phyloP scores from a whole-genome alignment of 2,329 filamentous ascomycete genomes.

The Balansia obtecta region DNA sequence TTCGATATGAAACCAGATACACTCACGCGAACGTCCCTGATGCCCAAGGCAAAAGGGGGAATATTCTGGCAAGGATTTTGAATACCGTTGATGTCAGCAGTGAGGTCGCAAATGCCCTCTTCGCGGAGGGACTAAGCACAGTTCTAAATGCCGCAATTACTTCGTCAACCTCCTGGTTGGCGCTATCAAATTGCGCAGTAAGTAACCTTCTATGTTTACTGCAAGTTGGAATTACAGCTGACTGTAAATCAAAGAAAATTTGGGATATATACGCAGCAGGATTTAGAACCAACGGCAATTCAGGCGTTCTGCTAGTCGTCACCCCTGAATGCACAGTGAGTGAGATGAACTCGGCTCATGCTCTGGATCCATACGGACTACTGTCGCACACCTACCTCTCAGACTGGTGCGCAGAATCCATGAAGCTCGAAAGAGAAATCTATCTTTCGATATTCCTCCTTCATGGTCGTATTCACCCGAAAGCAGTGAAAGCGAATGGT shows the following conservation, averaged over 20 bases:
- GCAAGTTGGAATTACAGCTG: background rate
- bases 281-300: constrained; percentile 10
- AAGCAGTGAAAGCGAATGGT: background rate
- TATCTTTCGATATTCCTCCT: constrained; percentile 8
- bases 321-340: constrained; percentile 14
- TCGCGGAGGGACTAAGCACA: constrained; percentile 13
- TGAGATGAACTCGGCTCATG: constrained; percentile 7
- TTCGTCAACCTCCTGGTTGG: constrained; percentile 12
- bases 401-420: constrained; percentile 8
- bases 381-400: background rate
- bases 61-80: constrained; percentile 3
- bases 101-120: constrained; percentile 8
- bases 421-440: constrained; percentile 7
- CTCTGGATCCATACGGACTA: constrained; percentile 6
- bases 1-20: constrained; percentile 5
- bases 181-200: constrained; percentile 14
- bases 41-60: background rate
- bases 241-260: constrained; percentile 12
- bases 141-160: constrained; percentile 13
- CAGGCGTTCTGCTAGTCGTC: constrained; percentile 14
- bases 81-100: constrained; percentile 10
- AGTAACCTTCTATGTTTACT: constrained; percentile 3
- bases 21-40: background rate
- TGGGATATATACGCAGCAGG: constrained; percentile 14
- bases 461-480: constrained; percentile 1